Evolutionary conservation across 108 stramenopile genomes (phyloP), one percentile per base, ranked within the genome.

Genomic region (Epipyxis sp.): DNA sequence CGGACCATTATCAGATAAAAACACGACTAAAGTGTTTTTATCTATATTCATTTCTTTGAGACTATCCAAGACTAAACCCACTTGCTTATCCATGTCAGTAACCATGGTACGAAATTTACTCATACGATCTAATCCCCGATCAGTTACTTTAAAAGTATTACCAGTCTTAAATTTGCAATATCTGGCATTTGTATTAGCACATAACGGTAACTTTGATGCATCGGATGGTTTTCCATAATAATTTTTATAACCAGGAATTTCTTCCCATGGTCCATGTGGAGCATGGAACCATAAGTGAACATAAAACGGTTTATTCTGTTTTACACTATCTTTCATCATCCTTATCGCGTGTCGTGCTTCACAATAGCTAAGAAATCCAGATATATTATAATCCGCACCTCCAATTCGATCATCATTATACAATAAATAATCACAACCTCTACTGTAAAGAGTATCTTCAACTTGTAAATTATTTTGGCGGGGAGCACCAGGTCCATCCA

Each of bases 221-320:
- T 3, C 3, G 13, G 13, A 25, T 32, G 61, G 61, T 6, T 25
- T 16, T 13, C 30, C 30, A 65, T 65, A 65, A 3, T 6, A 65
- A 65, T 37, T 10, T 32, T 65, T 3, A 65, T 13, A 65, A 32
- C 25, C 61, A 13, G 61, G 61, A 37, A 65, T 65, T 35, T 65
- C 27, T 32, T 65, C 61, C 61, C 61, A 65, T 65, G 61, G 61
- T 10, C 61, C 61, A 25, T 65, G 61, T 37, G 61, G 61, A 6
- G 61, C 61, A 65, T 65, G 61, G 25, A 65, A 65, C 61, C 61
- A 65, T 3, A 65, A 3, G 6, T 65, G 61, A 3, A 65, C 35
- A 37, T 35, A 65, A 25, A 65, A 65, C 13, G 61, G 61, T 6
- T 10, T 25, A 37, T 25, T 25, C 61, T 10, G 27, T 37, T 65